These are phyloP conservation scores for Xerocomus minutiporus DNA, from an alignment of 1,284 basidiomycete species.

Conservation along the genomic window DNA sequence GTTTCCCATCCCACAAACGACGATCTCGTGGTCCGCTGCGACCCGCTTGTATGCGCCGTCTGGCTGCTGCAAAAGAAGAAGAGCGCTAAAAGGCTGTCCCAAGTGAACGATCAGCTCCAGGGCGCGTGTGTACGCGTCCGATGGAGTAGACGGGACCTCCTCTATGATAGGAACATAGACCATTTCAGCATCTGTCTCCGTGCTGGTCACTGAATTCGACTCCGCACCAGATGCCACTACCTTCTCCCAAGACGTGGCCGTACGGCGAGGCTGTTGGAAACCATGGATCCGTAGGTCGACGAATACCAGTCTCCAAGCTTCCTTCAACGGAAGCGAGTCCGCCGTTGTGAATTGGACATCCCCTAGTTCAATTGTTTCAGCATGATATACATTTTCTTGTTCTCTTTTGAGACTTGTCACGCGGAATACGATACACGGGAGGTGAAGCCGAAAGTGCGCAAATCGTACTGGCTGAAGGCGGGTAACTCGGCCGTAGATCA, in stretches of 20 bases:
- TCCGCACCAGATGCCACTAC: not conserved
- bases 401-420: not conserved
- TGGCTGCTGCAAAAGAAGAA: not conserved
- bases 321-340: not conserved
- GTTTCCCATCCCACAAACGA: not conserved
- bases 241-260: not conserved
- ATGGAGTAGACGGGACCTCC: not conserved
- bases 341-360: no score
- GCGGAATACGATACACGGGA: conserved; percentile 3
- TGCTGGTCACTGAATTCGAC: not conserved
- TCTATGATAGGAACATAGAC: not conserved
- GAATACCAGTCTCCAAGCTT: not conserved
- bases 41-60: conserved; percentile 4
- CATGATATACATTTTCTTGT: not conserved
- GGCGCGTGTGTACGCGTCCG: not conserved
- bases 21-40: conserved; percentile 1
- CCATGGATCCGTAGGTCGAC: conserved; percentile 1
- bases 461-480: conserved; percentile 3
- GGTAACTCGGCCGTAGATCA: conserved; percentile 1
- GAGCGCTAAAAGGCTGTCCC: not conserved
- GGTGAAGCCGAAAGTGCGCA: not conserved
- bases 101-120: not conserved
- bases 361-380: not conserved
- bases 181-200: not conserved
- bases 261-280: not conserved